These are phyloP conservation scores for Hansenula sp. DNA, from an alignment of 1,139 yeast species.

Conservation along the genomic window DNA sequence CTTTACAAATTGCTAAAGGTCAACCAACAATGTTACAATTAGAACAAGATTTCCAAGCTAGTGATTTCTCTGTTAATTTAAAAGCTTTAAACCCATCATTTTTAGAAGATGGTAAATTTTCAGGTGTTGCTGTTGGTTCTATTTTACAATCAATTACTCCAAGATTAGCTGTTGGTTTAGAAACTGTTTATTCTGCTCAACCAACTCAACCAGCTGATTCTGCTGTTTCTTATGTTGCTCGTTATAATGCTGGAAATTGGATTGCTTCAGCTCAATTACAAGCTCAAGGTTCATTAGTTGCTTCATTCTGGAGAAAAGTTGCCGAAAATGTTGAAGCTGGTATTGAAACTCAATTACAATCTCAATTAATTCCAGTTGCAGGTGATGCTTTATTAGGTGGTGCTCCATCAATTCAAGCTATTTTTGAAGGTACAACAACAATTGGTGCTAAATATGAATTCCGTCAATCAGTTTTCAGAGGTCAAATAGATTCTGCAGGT, in stretches of 20 bases:
- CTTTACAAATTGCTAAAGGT: conserved; percentile 81
- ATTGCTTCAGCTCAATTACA: conserved; percentile 91
- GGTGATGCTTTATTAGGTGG: conserved; percentile 74
- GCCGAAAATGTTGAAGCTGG: conserved; percentile 95
- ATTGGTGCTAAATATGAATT: conserved; percentile 97
- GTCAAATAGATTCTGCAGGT: conserved; percentile 89
- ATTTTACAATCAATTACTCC: conserved; percentile 86
- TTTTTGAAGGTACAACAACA: conserved; percentile 87
- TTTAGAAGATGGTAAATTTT: conserved; percentile 54
- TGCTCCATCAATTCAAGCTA: conserved; percentile 76
- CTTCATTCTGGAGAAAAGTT: conserved; percentile 92
- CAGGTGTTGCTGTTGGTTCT: conserved; percentile 92
- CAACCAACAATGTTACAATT: conserved; percentile 95
- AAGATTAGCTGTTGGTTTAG: conserved; percentile 83
- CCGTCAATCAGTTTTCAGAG: conserved; percentile 94
- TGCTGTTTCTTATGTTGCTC: conserved; percentile 85
- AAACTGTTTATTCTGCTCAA: conserved; percentile 84
- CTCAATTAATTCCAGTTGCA: conserved; percentile 72
- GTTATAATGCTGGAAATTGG: conserved; percentile 87
- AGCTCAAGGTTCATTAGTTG: conserved; percentile 86
- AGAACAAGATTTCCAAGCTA: conserved; percentile 93
- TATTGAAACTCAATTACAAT: conserved; percentile 83
- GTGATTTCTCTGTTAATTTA: conserved; percentile 82
- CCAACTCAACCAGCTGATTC: conserved; percentile 84
- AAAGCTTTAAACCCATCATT: conserved; percentile 89